These are phyloP conservation scores for Endoconidiophora polonica DNA, from an alignment of 2,329 filamentous ascomycete species.

Conservation along the genomic window DNA sequence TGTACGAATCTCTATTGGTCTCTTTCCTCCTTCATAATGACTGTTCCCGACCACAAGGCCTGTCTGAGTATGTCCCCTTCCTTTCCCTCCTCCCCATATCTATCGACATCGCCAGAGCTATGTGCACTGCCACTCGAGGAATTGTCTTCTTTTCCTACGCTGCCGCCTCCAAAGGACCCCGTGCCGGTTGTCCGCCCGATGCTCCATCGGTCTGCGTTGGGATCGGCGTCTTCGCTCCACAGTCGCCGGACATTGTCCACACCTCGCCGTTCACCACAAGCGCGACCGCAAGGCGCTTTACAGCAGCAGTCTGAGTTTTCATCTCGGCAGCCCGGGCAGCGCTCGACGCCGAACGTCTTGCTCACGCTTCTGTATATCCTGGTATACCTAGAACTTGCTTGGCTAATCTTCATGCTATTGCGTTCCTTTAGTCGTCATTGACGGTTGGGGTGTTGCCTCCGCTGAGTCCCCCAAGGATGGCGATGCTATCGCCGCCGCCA, in stretches of 20 bases:
- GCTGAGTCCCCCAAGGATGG: conserved; percentile 69
- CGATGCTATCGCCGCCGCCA: conserved; percentile 85
- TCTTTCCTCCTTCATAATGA: conserved; percentile 17
- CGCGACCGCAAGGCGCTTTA: not conserved
- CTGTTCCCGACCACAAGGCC: conserved; percentile 41
- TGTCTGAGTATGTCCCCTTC: conserved; percentile 41
- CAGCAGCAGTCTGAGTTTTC: not conserved
- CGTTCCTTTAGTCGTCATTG: conserved; percentile 71
- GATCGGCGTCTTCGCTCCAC: not conserved
- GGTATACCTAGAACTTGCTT: conserved; percentile 38
- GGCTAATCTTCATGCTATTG: conserved; percentile 41
- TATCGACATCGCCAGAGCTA: not conserved
- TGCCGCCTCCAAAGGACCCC: conserved; percentile 3
- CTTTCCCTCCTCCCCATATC: conserved; percentile 33
- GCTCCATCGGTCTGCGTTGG: not conserved
- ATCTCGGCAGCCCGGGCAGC: not conserved
- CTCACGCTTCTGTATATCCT: conserved; percentile 35
- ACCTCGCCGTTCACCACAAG: not conserved
- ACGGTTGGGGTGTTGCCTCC: conserved; percentile 87
- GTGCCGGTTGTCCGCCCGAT: not conserved
- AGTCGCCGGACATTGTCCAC: not conserved
- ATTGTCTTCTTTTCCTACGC: not conserved
- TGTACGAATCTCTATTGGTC: conserved; percentile 9
- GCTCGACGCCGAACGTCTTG: conserved; percentile 16
- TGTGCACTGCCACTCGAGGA: not conserved